Conservation (phyloP, 2,329 filamentous ascomycete species). For the Dactylellina cionopaga region DNA sequence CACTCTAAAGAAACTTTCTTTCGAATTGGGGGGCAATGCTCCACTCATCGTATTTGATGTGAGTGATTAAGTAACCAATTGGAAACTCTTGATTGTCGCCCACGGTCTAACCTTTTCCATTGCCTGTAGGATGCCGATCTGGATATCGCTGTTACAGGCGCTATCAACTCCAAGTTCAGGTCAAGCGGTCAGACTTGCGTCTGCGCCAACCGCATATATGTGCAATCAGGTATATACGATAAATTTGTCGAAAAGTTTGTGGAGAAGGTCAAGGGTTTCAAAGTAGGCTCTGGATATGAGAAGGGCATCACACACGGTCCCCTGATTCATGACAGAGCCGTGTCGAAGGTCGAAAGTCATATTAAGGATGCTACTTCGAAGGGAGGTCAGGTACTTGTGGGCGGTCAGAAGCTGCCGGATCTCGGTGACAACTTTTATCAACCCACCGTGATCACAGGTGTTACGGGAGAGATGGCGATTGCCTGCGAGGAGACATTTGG, state of each 20-base stretch:
- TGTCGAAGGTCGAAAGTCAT: slow-evolving; percentile 80
- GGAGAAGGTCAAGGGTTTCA: slow-evolving; percentile 77
- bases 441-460: slow-evolving; percentile 86
- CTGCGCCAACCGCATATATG: slow-evolving; percentile 83
- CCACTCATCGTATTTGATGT: slow-evolving; percentile 93
- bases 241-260: slow-evolving; percentile 75
- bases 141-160: slow-evolving; percentile 82
- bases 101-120: slow-evolving; percentile 11
- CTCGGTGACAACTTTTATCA: slow-evolving; percentile 88
- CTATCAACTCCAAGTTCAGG: slow-evolving; percentile 89
- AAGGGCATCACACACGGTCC: slow-evolving; percentile 80
- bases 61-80: slow-evolving; percentile 51
- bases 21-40: slow-evolving; percentile 93
- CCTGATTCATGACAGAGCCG: slow-evolving; percentile 83
- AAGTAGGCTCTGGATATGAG: slow-evolving; percentile 78
- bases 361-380: slow-evolving; percentile 81
- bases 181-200: slow-evolving; percentile 96
- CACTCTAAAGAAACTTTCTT: slow-evolving; percentile 85
- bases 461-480: slow-evolving; percentile 85
- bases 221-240: slow-evolving; percentile 82
- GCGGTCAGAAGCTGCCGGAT: slow-evolving; percentile 75
- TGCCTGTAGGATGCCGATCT: slow-evolving; percentile 71
- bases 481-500: slow-evolving; percentile 93
- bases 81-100: slow-evolving; percentile 4
- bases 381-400: slow-evolving; percentile 77